phyloP scores from a whole-genome alignment of 2,329 filamentous ascomycete species.

The Ascochyta viciae-villosae region DNA sequence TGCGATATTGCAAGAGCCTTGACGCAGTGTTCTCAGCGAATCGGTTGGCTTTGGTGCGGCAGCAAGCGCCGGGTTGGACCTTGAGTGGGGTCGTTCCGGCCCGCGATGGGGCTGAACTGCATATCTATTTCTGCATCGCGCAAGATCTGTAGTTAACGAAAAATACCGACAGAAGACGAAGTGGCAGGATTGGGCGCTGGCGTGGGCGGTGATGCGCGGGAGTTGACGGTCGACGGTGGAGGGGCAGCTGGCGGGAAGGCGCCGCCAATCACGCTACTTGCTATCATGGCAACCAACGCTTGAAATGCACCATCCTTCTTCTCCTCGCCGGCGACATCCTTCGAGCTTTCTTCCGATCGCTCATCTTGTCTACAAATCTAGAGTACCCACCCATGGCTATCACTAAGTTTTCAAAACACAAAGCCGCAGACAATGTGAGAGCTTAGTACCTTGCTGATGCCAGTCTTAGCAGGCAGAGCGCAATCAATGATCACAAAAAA shows the following conservation, averaged over 20 bases:
- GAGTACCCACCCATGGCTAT: background rate
- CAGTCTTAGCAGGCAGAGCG: background rate
- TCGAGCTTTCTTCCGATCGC: background rate
- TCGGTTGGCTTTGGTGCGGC: constrained; percentile 33
- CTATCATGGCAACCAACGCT: background rate
- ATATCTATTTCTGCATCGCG: constrained; percentile 10
- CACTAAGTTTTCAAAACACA: background rate
- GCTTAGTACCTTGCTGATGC: no score
- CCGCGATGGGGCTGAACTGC: constrained; percentile 7
- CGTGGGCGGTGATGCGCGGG: background rate
- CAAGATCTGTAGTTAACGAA: background rate
- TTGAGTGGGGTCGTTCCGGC: constrained; percentile 8
- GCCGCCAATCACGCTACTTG: constrained; percentile 2
- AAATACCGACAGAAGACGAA: background rate
- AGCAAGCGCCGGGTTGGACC: constrained; percentile 29
- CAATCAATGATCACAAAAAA: background rate
- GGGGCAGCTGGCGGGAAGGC: background rate
- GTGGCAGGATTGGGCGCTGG: background rate
- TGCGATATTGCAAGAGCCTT: constrained; percentile 17
- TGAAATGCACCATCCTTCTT: background rate
- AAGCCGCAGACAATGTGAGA: no score
- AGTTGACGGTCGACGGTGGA: background rate
- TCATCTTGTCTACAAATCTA: background rate
- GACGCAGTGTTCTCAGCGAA: constrained; percentile 27
- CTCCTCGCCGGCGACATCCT: background rate